These are phyloP conservation scores for Capsaspora owczarzaki DNA, from an alignment of 78 protist species.

Conservation along the genomic window DNA sequence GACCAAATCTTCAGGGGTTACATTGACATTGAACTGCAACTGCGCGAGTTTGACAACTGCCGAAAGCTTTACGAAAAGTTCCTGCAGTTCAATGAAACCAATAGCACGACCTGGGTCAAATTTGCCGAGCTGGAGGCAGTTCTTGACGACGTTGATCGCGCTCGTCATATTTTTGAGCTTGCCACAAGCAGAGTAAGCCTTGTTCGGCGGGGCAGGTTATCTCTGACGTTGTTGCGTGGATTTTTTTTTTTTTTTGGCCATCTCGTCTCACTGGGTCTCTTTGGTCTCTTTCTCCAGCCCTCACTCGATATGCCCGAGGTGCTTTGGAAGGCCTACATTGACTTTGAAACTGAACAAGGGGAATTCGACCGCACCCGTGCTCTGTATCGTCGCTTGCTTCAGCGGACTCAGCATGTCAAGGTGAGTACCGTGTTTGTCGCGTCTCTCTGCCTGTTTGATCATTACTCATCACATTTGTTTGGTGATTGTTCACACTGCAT, in stretches of 20 bases:
- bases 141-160: constrained; percentile 70
- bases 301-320: constrained; percentile 87
- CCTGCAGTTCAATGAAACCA: constrained; percentile 61
- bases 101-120: constrained; percentile 72
- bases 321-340: constrained; percentile 71
- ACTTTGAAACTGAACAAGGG: constrained; percentile 56
- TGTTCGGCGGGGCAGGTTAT: no score
- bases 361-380: constrained; percentile 42
- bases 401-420: constrained; percentile 69
- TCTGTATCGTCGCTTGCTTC: constrained; percentile 71
- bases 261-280: no score
- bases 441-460: not conserved
- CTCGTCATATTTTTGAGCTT: constrained; percentile 76
- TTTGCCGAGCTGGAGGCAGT: constrained; percentile 75
- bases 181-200: no score
- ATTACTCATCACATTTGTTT: not conserved
- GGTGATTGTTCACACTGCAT: not conserved
- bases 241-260: no score
- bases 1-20: constrained; percentile 39
- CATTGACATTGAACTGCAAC: constrained; percentile 42
- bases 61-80: constrained; percentile 74
- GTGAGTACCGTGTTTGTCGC: not conserved
- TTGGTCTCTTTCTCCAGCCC: no score
- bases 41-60: constrained; percentile 80
- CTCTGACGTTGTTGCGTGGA: no score